A percentile compares a stretch with the other conserved stretches of the same genome.
phyloP scores from a whole-genome alignment of 192 early-diverging fungal species.

The Pecoramyces ruminantium region DNA sequence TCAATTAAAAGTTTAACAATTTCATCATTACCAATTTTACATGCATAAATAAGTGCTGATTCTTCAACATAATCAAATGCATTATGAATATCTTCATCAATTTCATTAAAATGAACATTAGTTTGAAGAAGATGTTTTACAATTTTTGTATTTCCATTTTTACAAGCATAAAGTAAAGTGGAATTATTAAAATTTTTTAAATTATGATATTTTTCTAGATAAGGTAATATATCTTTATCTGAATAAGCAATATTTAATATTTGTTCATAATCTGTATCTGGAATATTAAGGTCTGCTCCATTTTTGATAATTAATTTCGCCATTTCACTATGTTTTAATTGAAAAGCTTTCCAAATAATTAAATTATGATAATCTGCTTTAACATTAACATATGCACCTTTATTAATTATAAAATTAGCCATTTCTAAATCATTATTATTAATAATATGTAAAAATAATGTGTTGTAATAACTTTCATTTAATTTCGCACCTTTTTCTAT shows the following conservation, averaged over 20 bases:
- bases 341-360: neutral
- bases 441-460: neutral
- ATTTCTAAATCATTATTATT: neutral
- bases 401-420: neutral
- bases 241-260: neutral
- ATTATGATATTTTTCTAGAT: neutral
- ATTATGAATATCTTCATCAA: neutral
- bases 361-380: neutral
- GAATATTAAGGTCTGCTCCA: neutral
- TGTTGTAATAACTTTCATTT: neutral
- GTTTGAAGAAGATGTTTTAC: neutral
- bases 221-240: neutral
- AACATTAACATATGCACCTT: neutral
- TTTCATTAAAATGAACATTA: neutral
- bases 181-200: neutral
- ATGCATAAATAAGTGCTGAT: neutral
- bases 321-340: neutral
- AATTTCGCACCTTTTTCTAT: neutral
- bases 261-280: neutral
- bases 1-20: neutral
- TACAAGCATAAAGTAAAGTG: neutral
- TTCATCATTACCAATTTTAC: neutral
- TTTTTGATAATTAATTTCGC: neutral
- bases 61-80: neutral
- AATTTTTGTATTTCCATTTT: neutral